Conservation (phyloP, 345 rosid species). For the Eutrema japonicum region DNA sequence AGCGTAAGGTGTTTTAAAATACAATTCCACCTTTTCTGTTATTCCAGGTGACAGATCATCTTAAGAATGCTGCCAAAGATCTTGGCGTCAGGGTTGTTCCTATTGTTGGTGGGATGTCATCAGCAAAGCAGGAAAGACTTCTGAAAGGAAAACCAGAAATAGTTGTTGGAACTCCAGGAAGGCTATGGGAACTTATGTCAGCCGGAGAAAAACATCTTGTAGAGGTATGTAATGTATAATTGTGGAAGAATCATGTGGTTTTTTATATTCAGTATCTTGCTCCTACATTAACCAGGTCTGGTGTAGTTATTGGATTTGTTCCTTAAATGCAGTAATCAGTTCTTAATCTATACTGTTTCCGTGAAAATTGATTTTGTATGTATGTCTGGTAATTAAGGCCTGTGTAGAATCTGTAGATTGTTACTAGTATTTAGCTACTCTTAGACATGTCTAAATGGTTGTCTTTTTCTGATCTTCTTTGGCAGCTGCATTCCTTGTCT, state of each 20-base stretch:
- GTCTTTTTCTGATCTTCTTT: constrained; percentile 24
- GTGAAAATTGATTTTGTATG: background rate
- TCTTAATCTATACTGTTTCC: constrained; percentile 18
- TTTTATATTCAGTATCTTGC: constrained; percentile 9
- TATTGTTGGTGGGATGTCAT: constrained; percentile 93
- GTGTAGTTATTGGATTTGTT: background rate
- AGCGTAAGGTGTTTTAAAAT: constrained; percentile 2
- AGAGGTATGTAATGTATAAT: constrained; percentile 60
- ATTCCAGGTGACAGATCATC: constrained; percentile 84
- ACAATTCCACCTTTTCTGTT: constrained; percentile 18
- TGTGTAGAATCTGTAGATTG: constrained; percentile 19
- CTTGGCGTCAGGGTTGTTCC: constrained; percentile 73
- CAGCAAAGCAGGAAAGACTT: constrained; percentile 91
- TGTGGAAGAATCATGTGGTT: background rate
- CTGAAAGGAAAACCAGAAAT: constrained; percentile 85
- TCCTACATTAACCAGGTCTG: constrained; percentile 7
- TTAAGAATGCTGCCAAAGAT: constrained; percentile 68
- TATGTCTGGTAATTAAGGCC: constrained; percentile 1
- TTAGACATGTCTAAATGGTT: constrained; percentile 29
- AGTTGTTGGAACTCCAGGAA: constrained; percentile 93
- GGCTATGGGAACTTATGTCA: constrained; percentile 98
- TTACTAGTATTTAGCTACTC: background rate
- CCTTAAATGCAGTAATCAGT: background rate
- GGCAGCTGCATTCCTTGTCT: constrained; percentile 89
- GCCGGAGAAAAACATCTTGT: constrained; percentile 86